These are phyloP conservation scores for Raphidocelis subcapitata DNA, from an alignment of 139 green algal genomes.

Conservation along the genomic window DNA sequence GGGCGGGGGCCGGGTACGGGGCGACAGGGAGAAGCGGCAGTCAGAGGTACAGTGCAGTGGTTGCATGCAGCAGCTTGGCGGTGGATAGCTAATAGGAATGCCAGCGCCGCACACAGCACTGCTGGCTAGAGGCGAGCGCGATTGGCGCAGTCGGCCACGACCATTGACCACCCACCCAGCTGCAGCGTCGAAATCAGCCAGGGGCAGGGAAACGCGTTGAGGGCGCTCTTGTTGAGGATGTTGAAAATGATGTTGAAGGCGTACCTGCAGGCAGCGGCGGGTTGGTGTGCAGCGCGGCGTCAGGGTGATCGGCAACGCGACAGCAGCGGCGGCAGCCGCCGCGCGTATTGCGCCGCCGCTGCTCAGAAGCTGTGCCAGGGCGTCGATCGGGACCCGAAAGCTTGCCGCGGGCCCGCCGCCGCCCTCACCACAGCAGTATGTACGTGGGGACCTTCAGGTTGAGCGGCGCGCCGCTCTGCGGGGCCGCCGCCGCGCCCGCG, in stretches of 20 bases:
- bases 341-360: neutral
- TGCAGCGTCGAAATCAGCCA: constrained; percentile 87
- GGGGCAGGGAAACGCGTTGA: constrained; percentile 85
- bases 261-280: constrained; percentile 57
- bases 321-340: neutral
- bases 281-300: neutral
- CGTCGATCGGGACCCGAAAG: neutral
- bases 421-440: constrained; percentile 50
- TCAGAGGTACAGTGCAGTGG: too few species aligned
- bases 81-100: too few species aligned
- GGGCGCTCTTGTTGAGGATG: constrained; percentile 85
- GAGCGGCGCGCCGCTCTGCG: too few species aligned
- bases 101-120: too few species aligned
- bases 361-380: neutral
- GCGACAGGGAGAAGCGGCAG: neutral
- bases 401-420: neutral
- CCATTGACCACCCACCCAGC: constrained; percentile 60
- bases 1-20: neutral
- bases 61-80: too few species aligned
- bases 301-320: neutral
- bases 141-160: too few species aligned
- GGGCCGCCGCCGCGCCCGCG: too few species aligned
- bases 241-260: constrained; percentile 94
- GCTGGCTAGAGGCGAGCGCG: too few species aligned
- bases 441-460: constrained; percentile 45